phyloP scores from a whole-genome alignment of 2,329 filamentous ascomycete genomes.

The Paracamarosporium sp. region DNA sequence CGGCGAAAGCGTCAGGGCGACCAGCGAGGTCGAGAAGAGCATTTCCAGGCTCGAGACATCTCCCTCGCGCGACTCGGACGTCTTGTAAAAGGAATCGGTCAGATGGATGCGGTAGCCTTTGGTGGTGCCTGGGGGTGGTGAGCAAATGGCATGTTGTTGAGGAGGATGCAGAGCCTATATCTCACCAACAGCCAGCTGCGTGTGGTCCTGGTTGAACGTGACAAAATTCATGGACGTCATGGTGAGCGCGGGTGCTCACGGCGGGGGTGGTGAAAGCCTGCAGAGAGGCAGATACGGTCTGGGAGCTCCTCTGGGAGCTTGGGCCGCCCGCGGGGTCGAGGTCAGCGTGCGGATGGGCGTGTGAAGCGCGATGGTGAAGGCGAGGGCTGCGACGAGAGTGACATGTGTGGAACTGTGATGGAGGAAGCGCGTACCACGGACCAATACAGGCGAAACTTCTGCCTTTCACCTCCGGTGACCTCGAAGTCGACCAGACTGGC shows the following conservation, averaged over 20 bases:
- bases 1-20: constrained; percentile 90
- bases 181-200: constrained; percentile 82
- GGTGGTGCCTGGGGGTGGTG: constrained; percentile 71
- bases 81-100: constrained; percentile 93
- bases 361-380: background rate
- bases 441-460: background rate
- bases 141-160: constrained; percentile 58
- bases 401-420: constrained; percentile 7
- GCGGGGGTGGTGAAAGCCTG: background rate
- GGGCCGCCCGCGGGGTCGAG: constrained; percentile 19
- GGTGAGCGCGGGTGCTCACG: constrained; percentile 8
- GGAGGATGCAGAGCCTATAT: background rate
- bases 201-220: constrained; percentile 99
- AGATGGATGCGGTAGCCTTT: constrained; percentile 96
- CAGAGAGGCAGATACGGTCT: constrained; percentile 1
- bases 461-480: background rate
- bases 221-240: constrained; percentile 83
- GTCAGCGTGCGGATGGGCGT: constrained; percentile 2
- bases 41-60: constrained; percentile 98
- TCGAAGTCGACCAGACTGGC: background rate
- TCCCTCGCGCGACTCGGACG: constrained; percentile 91
- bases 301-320: constrained; percentile 24
- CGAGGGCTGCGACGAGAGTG: constrained; percentile 2
- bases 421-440: background rate
- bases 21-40: constrained; percentile 97